Evolutionary conservation across 345 rosid species (phyloP), one percentile per base, ranked within the genome.

Genomic region (Atalantia buxifolia): DNA sequence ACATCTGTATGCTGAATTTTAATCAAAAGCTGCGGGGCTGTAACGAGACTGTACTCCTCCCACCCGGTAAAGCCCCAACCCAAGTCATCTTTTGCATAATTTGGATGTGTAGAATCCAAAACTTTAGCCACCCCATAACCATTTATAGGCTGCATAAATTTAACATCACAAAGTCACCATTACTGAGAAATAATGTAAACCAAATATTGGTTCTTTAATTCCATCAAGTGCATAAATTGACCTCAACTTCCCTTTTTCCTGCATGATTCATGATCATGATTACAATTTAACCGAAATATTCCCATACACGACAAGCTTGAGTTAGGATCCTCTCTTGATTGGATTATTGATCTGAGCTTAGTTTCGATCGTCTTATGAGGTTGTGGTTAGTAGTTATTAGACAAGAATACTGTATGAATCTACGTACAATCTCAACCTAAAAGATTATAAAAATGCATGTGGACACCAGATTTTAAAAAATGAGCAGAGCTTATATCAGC

Each of bases 91-190:
- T 89, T 79, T 55, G 85, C 79, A 83, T 82, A 90, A 57, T 87
- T 81, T 38, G 92, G 87, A 82, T 91, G 83, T 2, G 75, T 78
- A 25, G 94, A 91, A 35, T 85, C 92, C 61, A 91, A 24, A 42
- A 91, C 89, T 84, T 69, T 87, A 24, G 86, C 86, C 75, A 91
- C 92, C 78, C 95, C 94, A 74, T 40, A 84, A 31, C 91, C 97
- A 71, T 19, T 38, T 0, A 93, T n/a, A 55, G 82, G 87, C 97
- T 90, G 87, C 86, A 81, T 67, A 21, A 19, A 53, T 35, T 40
- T 5, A 57, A 73, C 33, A 56, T 13, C 28, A 31, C 19, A 31
- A 4, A 22, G 25, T 59, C 31, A 59, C 33, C 66, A 22, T 30
- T 16, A 30, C 5, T 18, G 36, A 33, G 18, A 64, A 64, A 64